Percentiles rank a stretch among this genome's conserved stretches.
These are phyloP conservation scores for Aspergillus ustus DNA, from an alignment of 2,329 filamentous ascomycete species.

Conservation along the genomic window DNA sequence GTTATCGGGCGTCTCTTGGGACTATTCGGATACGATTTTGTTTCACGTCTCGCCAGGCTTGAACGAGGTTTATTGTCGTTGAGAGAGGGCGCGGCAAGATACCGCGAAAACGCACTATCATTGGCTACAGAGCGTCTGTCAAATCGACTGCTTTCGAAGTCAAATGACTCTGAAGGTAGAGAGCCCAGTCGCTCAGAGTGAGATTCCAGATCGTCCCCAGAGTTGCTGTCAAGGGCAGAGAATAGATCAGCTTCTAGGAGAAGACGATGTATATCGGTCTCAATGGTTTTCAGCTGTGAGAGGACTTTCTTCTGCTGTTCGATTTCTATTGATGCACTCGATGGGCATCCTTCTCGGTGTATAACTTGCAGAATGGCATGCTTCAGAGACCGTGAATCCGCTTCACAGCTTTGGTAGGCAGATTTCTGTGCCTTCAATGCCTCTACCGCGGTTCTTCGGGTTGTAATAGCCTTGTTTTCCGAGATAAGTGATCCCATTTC, in stretches of 20 bases:
- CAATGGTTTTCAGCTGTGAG: constrained; percentile 39
- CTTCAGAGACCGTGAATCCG: constrained; percentile 41
- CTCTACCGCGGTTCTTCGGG: constrained; percentile 45
- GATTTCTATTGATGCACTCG: constrained; percentile 37
- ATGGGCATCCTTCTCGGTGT: constrained; percentile 38
- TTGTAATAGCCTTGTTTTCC: constrained; percentile 41
- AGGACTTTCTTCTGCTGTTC: constrained; percentile 38
- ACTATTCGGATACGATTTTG: constrained; percentile 9
- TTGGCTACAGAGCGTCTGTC: neutral
- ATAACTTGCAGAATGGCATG: constrained; percentile 41
- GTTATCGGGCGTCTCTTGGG: constrained; percentile 7
- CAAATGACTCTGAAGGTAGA: neutral
- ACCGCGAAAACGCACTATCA: constrained; percentile 6
- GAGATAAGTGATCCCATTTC: constrained; percentile 33
- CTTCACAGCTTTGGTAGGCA: constrained; percentile 32
- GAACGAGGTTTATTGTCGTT: constrained; percentile 11
- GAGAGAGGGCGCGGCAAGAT: neutral
- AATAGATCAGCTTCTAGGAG: constrained; percentile 38
- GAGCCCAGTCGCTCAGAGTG: neutral
- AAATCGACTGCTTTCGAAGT: neutral
- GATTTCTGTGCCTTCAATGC: constrained; percentile 35
- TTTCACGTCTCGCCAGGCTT: constrained; percentile 2
- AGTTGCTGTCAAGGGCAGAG: constrained; percentile 13
- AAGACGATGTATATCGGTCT: constrained; percentile 39
- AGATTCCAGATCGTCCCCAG: neutral